Evolutionary conservation across 805 yeast species (phyloP).

Genomic region (Cyberlindnera misumaiensis): DNA sequence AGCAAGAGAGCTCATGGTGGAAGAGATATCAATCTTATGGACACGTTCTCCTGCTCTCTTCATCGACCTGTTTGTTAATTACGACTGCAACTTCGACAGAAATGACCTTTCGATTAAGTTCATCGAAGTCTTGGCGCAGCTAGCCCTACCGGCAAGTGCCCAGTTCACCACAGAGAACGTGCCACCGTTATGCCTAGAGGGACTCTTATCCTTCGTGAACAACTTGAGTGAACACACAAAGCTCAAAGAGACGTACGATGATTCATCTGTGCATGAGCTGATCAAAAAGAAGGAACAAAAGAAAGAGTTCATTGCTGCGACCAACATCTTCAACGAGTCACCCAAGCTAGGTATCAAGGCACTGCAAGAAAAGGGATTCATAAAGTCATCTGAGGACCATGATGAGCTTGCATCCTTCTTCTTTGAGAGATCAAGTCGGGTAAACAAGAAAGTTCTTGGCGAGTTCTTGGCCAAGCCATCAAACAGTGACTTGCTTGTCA

Average conservation of each 20-base stretch:
- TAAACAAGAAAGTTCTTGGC: conserved; percentile 85
- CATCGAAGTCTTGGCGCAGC: conserved; percentile 62
- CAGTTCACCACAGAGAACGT: conserved; percentile 71
- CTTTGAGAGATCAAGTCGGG: conserved; percentile 68
- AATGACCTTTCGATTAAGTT: conserved; percentile 66
- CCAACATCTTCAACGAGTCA: conserved; percentile 67
- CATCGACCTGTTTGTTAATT: conserved; percentile 68
- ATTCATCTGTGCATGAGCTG: conserved; percentile 8
- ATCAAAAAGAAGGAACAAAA: conserved; percentile 41
- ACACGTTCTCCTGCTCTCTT: conserved; percentile 73
- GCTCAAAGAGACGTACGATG: conserved; percentile 14
- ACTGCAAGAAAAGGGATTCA: conserved; percentile 59
- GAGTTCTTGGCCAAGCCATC: conserved; percentile 75
- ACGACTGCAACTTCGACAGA: conserved; percentile 87
- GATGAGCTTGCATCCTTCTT: conserved; percentile 70
- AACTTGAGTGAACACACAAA: conserved; percentile 46
- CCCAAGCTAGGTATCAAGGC: conserved; percentile 70
- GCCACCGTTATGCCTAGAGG: conserved; percentile 91
- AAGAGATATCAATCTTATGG: conserved; percentile 78
- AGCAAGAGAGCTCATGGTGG: conserved; percentile 78
- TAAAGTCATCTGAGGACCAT: conserved; percentile 42
- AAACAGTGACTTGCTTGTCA: conserved; percentile 49
- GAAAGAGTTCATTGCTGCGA: conserved; percentile 69
- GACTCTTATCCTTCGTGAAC: conserved; percentile 63
- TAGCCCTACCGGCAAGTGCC: conserved; percentile 85